Evolutionary conservation across 345 rosid species (phyloP).

Genomic region (Erodium maritimum): DNA sequence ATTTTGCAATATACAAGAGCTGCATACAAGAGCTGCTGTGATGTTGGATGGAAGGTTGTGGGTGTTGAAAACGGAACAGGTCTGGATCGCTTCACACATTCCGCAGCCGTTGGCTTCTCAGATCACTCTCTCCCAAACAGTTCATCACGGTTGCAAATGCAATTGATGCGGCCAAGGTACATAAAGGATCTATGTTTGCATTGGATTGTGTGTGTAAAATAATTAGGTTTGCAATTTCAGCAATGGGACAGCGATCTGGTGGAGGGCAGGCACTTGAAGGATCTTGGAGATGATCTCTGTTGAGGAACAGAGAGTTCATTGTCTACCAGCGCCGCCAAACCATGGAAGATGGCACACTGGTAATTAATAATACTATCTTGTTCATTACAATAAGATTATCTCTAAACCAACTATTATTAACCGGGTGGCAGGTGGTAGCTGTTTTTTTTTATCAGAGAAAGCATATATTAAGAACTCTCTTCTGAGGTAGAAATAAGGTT

Average conservation of each 20-base stretch:
- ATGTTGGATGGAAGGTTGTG: constrained; percentile 54
- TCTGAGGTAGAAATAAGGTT: no score
- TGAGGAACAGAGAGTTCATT: constrained; percentile 63
- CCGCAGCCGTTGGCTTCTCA: constrained; percentile 60
- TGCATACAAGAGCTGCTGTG: constrained; percentile 67
- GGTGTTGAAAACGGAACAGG: constrained; percentile 40
- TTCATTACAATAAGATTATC: no score
- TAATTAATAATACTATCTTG: no score
- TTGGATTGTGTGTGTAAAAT: no score
- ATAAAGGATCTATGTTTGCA: background rate
- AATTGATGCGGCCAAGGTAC: constrained; percentile 77
- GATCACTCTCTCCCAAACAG: constrained; percentile 57
- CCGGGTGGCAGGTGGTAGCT: constrained; percentile 53
- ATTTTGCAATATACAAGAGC: constrained; percentile 66
- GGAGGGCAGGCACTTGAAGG: constrained; percentile 56
- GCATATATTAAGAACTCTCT: no score
- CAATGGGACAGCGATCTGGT: constrained; percentile 81
- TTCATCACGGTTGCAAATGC: constrained; percentile 70
- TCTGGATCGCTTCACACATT: constrained; percentile 48
- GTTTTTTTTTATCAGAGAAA: no score
- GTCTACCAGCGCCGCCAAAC: constrained; percentile 74
- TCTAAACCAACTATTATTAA: no score
- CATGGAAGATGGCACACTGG: constrained; percentile 80
- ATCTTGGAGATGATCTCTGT: constrained; percentile 59
- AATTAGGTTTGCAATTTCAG: no score